Percentiles rank a stretch among this genome's conserved stretches.
Conservation (phyloP, 768 basidiomycete species). For the Macrolepiota albuminosa region DNA sequence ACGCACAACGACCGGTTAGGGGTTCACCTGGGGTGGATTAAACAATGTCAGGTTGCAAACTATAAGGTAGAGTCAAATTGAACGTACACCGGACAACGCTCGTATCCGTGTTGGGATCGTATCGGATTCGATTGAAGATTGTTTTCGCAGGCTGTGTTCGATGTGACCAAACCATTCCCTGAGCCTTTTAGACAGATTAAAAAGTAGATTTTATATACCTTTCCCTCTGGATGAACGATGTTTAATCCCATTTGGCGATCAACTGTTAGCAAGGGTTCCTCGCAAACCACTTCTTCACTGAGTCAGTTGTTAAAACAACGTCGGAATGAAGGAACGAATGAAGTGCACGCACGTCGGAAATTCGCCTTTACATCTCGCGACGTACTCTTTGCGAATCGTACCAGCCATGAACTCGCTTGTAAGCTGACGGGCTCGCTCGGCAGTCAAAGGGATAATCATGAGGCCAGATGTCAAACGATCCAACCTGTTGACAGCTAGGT, state of each 20-base stretch:
- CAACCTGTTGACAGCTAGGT: conserved; percentile 86
- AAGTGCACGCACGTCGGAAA: conserved; percentile 70
- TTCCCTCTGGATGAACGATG: conserved; percentile 92
- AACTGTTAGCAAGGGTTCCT: conserved; percentile 83
- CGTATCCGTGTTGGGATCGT: conserved; percentile 75
- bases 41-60: background rate
- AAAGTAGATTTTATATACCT: conserved; percentile 44
- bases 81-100: conserved; percentile 80
- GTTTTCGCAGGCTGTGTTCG: conserved; percentile 74
- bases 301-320: background rate
- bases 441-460: conserved; percentile 85
- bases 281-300: conserved; percentile 79
- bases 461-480: conserved; percentile 93
- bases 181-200: background rate
- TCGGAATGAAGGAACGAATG: background rate
- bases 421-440: conserved; percentile 61
- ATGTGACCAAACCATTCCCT: background rate
- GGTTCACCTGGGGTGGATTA: conserved; percentile 58
- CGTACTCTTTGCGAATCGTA: conserved; percentile 85
- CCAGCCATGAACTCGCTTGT: conserved; percentile 81
- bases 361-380: conserved; percentile 80
- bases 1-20: conserved; percentile 87
- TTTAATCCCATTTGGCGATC: conserved; percentile 97
- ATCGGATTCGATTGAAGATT: conserved; percentile 76
- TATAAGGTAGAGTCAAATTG: conserved; percentile 1